phyloP scores from a whole-genome alignment of 2,329 filamentous ascomycete genomes.

The Aspergillus quadrilineatus region DNA sequence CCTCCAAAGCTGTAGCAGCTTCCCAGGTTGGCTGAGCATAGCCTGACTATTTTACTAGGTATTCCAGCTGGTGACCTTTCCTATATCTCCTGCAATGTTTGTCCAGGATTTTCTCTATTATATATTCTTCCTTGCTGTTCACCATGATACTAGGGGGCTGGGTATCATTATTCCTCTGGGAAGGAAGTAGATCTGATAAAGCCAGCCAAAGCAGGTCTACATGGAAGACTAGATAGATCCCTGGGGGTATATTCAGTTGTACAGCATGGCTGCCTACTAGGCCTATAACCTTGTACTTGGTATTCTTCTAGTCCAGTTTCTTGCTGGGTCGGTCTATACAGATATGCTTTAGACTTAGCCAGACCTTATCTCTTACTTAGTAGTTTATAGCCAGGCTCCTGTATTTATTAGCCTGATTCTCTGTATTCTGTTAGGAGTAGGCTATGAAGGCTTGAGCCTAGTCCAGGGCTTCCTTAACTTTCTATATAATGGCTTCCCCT shows the following conservation, averaged over 20 bases:
- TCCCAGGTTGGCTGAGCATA: no score
- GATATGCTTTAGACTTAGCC: not conserved
- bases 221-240: not conserved
- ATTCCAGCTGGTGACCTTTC: no score
- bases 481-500: not conserved
- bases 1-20: no score
- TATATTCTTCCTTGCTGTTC: not conserved
- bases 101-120: not conserved
- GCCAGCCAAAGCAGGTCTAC: not conserved
- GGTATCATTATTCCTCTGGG: not conserved
- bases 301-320: not conserved
- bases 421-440: not conserved
- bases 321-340: not conserved
- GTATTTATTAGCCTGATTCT: not conserved
- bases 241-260: not conserved
- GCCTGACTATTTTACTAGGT: no score
- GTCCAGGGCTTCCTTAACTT: not conserved
- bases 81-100: no score
- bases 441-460: not conserved
- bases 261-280: not conserved
- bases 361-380: no score
- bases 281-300: not conserved
- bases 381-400: no score
- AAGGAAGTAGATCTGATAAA: not conserved
- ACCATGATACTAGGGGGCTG: not conserved